Evolutionary conservation across 129 eudicot genomes (phyloP).

Genomic region (Scalesia atractyloides): DNA sequence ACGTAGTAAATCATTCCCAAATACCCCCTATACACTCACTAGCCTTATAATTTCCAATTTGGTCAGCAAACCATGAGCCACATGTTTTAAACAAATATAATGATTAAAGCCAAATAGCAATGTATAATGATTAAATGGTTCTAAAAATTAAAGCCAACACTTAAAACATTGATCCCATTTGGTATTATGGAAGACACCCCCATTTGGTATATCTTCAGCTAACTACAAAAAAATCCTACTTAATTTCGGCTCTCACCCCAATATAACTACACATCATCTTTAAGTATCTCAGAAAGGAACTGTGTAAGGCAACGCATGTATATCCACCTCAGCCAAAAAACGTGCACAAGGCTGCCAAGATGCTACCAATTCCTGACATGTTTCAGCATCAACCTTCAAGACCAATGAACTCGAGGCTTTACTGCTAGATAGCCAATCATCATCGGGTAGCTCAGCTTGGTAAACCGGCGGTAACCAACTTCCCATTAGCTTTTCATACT

Average conservation of each 20-base stretch:
- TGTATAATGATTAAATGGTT: too few relatives aligned
- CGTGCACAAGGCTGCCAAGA: conserved; percentile 51
- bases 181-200: conserved; percentile 8
- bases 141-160: too few relatives aligned
- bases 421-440: conserved; percentile 50
- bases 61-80: too few relatives aligned
- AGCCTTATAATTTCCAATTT: too few relatives aligned
- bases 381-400: conserved; percentile 7
- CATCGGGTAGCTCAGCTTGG: conserved; percentile 23
- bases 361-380: conserved; percentile 28
- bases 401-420: not conserved
- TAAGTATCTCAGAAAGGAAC: conserved; percentile 55
- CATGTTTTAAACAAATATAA: too few relatives aligned
- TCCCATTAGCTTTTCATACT: conserved; percentile 41
- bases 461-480: conserved; percentile 39
- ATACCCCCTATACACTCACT: too few relatives aligned
- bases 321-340: conserved; percentile 51
- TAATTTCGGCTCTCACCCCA: not conserved
- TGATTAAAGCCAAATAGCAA: too few relatives aligned
- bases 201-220: conserved; percentile 7
- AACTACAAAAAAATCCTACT: conserved; percentile 23
- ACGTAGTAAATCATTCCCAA: too few relatives aligned
- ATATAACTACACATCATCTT: conserved; percentile 21
- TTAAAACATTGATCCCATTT: not conserved
- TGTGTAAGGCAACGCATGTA: conserved; percentile 70